A percentile compares a stretch with the other conserved stretches of the same genome.
These are phyloP conservation scores for Trypanosoma mega DNA, from an alignment of 208 protist genomes.

Conservation along the genomic window DNA sequence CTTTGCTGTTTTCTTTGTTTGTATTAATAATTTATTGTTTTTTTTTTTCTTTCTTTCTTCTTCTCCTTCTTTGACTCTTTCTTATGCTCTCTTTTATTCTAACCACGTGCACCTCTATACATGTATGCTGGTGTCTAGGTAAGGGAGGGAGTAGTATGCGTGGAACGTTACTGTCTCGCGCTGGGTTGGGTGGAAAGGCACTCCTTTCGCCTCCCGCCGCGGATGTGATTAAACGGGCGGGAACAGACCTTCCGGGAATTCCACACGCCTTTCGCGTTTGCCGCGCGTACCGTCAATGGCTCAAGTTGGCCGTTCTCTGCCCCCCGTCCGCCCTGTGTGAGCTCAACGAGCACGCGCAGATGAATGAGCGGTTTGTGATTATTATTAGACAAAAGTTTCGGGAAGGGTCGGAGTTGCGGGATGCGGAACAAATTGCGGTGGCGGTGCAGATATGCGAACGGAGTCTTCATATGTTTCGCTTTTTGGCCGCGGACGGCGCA, in stretches of 20 bases:
- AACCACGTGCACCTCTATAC: too few species aligned
- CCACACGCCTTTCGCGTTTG: slow-evolving; percentile 76
- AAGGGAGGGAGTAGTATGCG: background rate
- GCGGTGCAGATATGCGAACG: slow-evolving; percentile 84
- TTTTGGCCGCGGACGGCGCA: slow-evolving; percentile 73
- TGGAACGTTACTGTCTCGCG: too few species aligned
- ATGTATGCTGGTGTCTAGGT: too few species aligned
- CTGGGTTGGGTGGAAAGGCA: too few species aligned
- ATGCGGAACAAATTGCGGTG: slow-evolving; percentile 78
- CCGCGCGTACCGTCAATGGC: slow-evolving; percentile 79
- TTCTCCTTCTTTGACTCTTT: slow-evolving; percentile 3
- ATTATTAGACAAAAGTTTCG: slow-evolving; percentile 88
- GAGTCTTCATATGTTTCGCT: slow-evolving; percentile 83
- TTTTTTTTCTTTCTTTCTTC: slow-evolving; percentile 9
- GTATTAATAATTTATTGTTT: slow-evolving; percentile 9
- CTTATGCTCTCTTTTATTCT: slow-evolving; percentile 1
- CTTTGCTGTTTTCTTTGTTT: slow-evolving; percentile 22
- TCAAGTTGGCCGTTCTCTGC: slow-evolving; percentile 85
- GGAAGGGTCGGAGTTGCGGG: slow-evolving; percentile 69
- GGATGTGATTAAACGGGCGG: slow-evolving; percentile 58
- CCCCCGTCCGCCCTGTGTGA: slow-evolving; percentile 74
- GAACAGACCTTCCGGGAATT: slow-evolving; percentile 75
- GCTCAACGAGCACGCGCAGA: slow-evolving; percentile 86
- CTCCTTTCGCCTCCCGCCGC: slow-evolving; percentile 42
- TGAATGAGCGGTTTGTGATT: slow-evolving; percentile 89